phyloP scores from a whole-genome alignment of 768 basidiomycete species.

The Amanita molliuscula region DNA sequence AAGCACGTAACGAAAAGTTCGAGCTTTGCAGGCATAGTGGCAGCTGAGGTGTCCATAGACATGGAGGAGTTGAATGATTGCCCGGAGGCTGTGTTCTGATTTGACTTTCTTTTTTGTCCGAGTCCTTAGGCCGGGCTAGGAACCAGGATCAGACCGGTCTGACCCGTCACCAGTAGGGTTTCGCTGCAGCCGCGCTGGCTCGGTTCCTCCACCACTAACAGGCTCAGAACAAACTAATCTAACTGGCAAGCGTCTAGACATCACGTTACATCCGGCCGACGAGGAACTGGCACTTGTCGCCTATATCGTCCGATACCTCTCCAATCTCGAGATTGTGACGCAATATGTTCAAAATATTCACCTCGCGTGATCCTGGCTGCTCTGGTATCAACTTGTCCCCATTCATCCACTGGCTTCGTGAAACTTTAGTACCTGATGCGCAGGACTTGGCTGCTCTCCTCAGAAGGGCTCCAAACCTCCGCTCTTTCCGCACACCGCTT shows the following conservation, averaged over 20 bases:
- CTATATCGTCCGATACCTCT: slow-evolving; percentile 5
- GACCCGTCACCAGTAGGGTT: too few species aligned
- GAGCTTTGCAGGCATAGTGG: too few species aligned
- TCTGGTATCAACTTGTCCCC: neutral
- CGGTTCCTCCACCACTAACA: too few species aligned
- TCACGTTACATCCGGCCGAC: neutral
- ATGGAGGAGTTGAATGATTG: too few species aligned
- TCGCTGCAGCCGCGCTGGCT: too few species aligned
- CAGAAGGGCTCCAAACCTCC: slow-evolving; percentile 1
- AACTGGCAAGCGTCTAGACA: slow-evolving; percentile 8
- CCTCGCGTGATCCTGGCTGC: neutral
- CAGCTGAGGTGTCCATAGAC: too few species aligned
- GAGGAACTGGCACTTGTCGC: neutral
- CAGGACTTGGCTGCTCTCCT: neutral
- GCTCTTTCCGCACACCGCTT: neutral
- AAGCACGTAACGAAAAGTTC: neutral
- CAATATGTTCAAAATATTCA: neutral
- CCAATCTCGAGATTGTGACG: slow-evolving; percentile 4
- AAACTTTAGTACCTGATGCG: neutral
- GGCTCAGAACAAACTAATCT: too few species aligned
- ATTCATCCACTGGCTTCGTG: slow-evolving; percentile 4
- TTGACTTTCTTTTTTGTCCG: too few species aligned
- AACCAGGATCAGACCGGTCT: too few species aligned
- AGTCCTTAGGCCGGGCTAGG: too few species aligned
- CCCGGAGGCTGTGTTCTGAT: too few species aligned